Base-by-base conservation (phyloP, 2,329 filamentous ascomycete species). In the Lithohypha guttulata region DNA sequence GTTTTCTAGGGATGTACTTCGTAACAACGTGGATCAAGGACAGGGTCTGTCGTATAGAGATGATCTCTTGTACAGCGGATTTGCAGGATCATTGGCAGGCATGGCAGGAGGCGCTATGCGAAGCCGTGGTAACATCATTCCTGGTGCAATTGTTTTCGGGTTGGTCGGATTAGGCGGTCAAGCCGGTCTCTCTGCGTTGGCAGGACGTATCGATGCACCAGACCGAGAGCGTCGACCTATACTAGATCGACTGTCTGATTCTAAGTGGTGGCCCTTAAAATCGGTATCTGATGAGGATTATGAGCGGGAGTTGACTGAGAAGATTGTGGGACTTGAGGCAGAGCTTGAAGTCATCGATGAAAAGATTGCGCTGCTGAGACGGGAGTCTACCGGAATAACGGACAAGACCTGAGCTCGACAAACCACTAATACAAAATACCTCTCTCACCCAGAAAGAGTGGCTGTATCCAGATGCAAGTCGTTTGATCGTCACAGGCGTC, bases 341-440 rank as follows among this genome's bases (percentile, higher is more conserved):
- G 81, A 89, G 45, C 85, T 91, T 57, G 77, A 82, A 0, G 58
- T 91, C 4, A 67, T 89, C 23, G 82, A 91, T 52, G 84, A 89
- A 39, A 77, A 75, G 53, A 83, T 91, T 49, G 70, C 68, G 33
- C 65, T 61, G 26, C 53, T 78, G 19, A 64, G 61, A 49, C 53
- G 53, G n/a, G n/a, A n/a, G n/a, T n/a, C n/a, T n/a, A n/a, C n/a
- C n/a, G n/a, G n/a, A n/a, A n/a, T n/a, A n/a, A n/a, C n/a, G n/a
- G n/a, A n/a, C n/a, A n/a, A n/a, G n/a, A n/a, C n/a, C n/a, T n/a
- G n/a, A n/a, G n/a, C n/a, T n/a, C n/a, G n/a, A n/a, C n/a, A n/a
- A n/a, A n/a, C n/a, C n/a, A n/a, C n/a, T n/a, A n/a, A n/a, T n/a
- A n/a, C n/a, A n/a, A n/a, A n/a, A n/a, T n/a, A n/a, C n/a, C n/a